Base-by-base conservation (phyloP, 1,284 basidiomycete species). In the Blastosporella zonata region DNA sequence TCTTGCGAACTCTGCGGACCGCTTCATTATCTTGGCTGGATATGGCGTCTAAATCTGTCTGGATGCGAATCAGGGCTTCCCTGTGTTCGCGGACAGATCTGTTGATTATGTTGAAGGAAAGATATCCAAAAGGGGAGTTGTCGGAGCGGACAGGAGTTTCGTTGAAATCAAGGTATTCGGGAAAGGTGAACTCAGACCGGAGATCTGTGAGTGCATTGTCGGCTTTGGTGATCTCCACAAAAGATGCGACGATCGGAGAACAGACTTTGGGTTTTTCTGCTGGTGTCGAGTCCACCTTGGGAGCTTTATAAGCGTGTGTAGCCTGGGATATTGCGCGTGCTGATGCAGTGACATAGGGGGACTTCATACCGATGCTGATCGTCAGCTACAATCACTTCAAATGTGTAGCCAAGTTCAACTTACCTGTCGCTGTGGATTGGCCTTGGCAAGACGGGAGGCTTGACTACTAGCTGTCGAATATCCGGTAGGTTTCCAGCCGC, bases 381-480 rank as follows among this genome's bases (percentile, higher is more conserved):
- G 17, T 43, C 21, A 43, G 12, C 9, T 1, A 8, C n/a, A 25
- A 33, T 22, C 20, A 22, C 40, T 43, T 1, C 6, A 5, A 17
- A 8, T 35, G 6, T 6, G 13, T 36, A 13, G n/a, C 42, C n/a
- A n/a, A 27, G 27, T 21, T 20, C 21, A 2, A 44, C 35, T 15
- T 21, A 38, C 41, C 20, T 39, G 21, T 43, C 3, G 2, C n/a
- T 9, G 15, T 18, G 8, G 27, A 33, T 43, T 37, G 8, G 6
- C 12, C 35, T 44, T 43, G 6, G 47, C 47, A 28, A 49, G 47
- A n/a, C 47, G 47, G 2, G 42, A 49, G 20, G 47, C 47, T 20
- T 49, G 47, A 8, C 36, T 44, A 8, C 47, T 49, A 23, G 47
- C 47, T 12, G 47, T 49, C 8, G 41, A 7, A 34, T 49, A 49